These are phyloP conservation scores for Calonectria henricotiae DNA, from an alignment of 2,329 filamentous ascomycete genomes.

Conservation along the genomic window DNA sequence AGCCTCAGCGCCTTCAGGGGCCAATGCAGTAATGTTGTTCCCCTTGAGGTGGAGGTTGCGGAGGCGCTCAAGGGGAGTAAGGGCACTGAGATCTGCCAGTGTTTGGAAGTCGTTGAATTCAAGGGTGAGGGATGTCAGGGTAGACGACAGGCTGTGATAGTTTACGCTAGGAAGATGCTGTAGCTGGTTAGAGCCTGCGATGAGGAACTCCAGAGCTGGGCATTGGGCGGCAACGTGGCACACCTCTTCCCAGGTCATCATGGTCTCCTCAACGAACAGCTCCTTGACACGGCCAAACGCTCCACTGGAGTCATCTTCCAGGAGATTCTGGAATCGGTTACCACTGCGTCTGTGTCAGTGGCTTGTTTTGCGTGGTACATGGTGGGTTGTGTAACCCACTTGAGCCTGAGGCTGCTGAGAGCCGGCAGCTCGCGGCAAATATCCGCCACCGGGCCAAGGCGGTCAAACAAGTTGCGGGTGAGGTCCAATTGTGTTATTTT, in stretches of 20 bases:
- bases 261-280: constrained; percentile 77
- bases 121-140: constrained; percentile 76
- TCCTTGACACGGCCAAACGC: constrained; percentile 71
- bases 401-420: constrained; percentile 78
- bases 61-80: constrained; percentile 69
- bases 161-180: constrained; percentile 64
- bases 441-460: constrained; percentile 76
- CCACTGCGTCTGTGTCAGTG: constrained; percentile 69
- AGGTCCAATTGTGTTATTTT: constrained; percentile 86
- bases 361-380: background rate
- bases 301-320: constrained; percentile 56
- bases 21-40: constrained; percentile 75
- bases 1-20: constrained; percentile 46
- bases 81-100: constrained; percentile 71
- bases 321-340: constrained; percentile 75
- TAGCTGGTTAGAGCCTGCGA: constrained; percentile 74
- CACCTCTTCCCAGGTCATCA: constrained; percentile 78
- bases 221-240: constrained; percentile 71
- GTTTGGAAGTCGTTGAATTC: constrained; percentile 80
- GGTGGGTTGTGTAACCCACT: constrained; percentile 71
- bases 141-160: constrained; percentile 62
- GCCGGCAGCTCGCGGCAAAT: constrained; percentile 81
- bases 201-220: constrained; percentile 66
- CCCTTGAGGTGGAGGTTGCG: constrained; percentile 81
- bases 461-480: constrained; percentile 85